Evolutionary conservation across 768 basidiomycete genomes (phyloP).

Genomic region (Lactifluus subvellereus): DNA sequence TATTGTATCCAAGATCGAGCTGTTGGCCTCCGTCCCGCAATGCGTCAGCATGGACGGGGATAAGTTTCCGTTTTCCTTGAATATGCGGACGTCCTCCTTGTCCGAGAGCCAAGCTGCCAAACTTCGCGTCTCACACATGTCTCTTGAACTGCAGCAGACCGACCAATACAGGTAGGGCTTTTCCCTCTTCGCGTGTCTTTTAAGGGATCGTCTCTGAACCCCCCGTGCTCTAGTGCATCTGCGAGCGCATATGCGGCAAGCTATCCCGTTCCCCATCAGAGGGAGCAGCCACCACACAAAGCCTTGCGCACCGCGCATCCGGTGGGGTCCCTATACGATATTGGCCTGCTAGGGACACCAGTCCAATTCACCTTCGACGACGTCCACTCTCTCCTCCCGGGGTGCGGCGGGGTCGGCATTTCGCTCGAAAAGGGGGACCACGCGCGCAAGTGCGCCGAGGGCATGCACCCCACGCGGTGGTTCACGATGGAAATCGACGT

Average conservation of each 20-base stretch:
- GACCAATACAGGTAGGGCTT: slow-evolving; percentile 59
- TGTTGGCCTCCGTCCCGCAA: slow-evolving; percentile 58
- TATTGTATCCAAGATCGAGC: slow-evolving; percentile 55
- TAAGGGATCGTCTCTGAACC: background rate
- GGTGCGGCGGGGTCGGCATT: slow-evolving; percentile 42
- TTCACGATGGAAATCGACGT: slow-evolving; percentile 51
- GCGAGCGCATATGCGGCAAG: slow-evolving; percentile 38
- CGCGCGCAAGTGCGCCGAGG: slow-evolving; percentile 41
- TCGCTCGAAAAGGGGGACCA: slow-evolving; percentile 45
- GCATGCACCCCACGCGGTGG: slow-evolving; percentile 38
- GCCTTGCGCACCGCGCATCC: slow-evolving; percentile 54
- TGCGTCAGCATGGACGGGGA: slow-evolving; percentile 43
- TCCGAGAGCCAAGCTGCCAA: slow-evolving; percentile 44
- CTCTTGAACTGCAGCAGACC: slow-evolving; percentile 52
- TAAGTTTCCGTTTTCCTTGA: slow-evolving; percentile 49
- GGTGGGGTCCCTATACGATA: slow-evolving; percentile 40
- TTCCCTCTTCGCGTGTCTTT: background rate
- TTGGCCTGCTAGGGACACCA: slow-evolving; percentile 39
- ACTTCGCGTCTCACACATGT: slow-evolving; percentile 52
- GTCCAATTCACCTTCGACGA: slow-evolving; percentile 33
- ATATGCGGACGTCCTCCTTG: slow-evolving; percentile 53
- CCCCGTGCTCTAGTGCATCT: slow-evolving; percentile 28
- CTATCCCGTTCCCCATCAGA: slow-evolving; percentile 51
- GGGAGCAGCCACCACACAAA: slow-evolving; percentile 56
- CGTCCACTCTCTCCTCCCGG: slow-evolving; percentile 46